These are phyloP conservation scores for Powellomyces hirtus DNA, from an alignment of 192 early-diverging fungal species.

Conservation along the genomic window DNA sequence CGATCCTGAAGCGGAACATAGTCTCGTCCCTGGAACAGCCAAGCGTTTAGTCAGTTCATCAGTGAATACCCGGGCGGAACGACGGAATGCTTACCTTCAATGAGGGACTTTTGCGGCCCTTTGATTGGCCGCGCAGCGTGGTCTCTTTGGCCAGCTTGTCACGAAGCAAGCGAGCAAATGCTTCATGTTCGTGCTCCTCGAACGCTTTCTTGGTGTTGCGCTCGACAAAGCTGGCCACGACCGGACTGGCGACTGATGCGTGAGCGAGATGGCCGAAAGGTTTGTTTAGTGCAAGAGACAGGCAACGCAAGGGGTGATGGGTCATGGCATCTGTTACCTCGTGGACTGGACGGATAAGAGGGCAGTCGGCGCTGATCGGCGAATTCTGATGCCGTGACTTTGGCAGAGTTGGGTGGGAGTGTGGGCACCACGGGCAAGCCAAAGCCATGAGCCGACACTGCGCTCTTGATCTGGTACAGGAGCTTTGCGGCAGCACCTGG, in stretches of 20 bases:
- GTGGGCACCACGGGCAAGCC: not conserved
- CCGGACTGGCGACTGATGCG: conserved; percentile 3
- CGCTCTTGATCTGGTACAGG: conserved; percentile 33
- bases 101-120: too few species aligned
- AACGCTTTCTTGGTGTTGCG: conserved; percentile 24
- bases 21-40: not conserved
- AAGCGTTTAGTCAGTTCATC: not conserved
- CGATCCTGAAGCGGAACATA: not conserved
- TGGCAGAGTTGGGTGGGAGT: not conserved
- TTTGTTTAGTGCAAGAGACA: not conserved
- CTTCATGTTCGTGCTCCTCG: conserved; percentile 38
- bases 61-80: too few species aligned
- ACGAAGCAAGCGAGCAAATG: conserved; percentile 32
- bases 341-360: conserved; percentile 28
- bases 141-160: conserved; percentile 25
- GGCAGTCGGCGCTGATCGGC: not conserved
- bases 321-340: not conserved
- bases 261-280: not conserved
- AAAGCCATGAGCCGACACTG: not conserved
- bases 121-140: too few species aligned
- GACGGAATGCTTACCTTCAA: too few species aligned
- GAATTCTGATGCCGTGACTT: too few species aligned
- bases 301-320: not conserved
- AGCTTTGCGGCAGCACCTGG: conserved; percentile 44
- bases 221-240: not conserved